phyloP scores from a whole-genome alignment of 78 protist genomes.

The Dictyostelium capitatum region DNA sequence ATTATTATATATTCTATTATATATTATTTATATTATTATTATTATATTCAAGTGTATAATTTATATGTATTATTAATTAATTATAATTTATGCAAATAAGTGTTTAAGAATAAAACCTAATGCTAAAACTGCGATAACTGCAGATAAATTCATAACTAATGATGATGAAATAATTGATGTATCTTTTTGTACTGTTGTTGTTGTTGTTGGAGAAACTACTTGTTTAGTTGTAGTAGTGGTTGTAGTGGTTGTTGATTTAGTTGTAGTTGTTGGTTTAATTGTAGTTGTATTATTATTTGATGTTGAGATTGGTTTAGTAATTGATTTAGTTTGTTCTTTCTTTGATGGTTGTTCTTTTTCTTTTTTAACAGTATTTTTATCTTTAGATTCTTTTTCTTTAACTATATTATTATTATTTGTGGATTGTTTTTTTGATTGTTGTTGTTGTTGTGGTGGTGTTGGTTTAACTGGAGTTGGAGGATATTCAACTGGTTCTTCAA shows the following conservation, averaged over 20 bases:
- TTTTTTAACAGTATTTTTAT: constrained; percentile 6
- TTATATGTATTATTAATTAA: background rate
- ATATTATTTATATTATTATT: background rate
- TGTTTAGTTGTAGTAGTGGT: background rate
- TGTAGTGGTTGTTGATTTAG: background rate
- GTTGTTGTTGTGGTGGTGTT: constrained; percentile 17
- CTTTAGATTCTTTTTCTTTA: constrained; percentile 6
- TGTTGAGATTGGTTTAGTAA: background rate
- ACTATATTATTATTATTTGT: background rate
- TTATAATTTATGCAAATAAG: constrained; percentile 4
- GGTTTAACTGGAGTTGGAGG: constrained; percentile 50
- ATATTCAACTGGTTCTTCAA: constrained; percentile 75
- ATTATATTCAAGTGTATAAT: background rate
- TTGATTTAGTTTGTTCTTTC: background rate
- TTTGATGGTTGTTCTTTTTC: background rate
- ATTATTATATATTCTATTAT: background rate
- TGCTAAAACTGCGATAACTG: constrained; percentile 23
- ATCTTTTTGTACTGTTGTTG: background rate
- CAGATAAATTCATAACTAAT: constrained; percentile 8
- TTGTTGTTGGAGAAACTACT: background rate
- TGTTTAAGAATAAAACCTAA: constrained; percentile 40
- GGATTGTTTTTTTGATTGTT: background rate
- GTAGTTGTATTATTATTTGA: background rate
- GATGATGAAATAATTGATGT: background rate
- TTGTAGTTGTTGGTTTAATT: background rate